Evolutionary conservation across 352 stramenopile genomes (phyloP), one percentile per base, ranked within the genome.

Genomic region (Blastocystis sp.): DNA sequence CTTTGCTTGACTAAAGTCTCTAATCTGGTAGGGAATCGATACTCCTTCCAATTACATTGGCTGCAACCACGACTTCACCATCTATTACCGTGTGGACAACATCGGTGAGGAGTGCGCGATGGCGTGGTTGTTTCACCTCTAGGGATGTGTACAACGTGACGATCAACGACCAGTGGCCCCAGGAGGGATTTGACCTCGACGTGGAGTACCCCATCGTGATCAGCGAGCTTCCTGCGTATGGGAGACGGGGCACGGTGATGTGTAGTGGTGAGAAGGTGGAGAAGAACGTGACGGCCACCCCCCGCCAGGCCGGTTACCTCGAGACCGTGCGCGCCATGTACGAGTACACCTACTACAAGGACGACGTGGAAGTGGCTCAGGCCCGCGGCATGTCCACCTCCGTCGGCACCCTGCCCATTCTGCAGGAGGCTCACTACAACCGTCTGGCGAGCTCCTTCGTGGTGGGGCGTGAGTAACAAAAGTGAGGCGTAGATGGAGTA

Each of bases 41-140:
- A 45, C 71, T 71, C 53, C 71, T 11, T 64, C 9, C 71, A 81
- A 81, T 40, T 81, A 81, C 52, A 81, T 81, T 81, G 71, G 71
- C n/a, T 64, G 60, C 28, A 81, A 81, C 41, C 71, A 34, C 28
- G 28, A 34, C 28, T 34, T 34, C 28, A 34, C 28, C 28, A 34
- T 34, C 28, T 34, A 34, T 64, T 76, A 76, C 66, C 52, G 43
- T 28, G n/a, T 76, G 11, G 43, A 76, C 28, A 76, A 76, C 66
- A 61, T 76, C 40, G 66, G 66, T 59, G 66, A 76, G n/a, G 66
- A 56, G 60, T 66, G 1, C 5, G n/a, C 21, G 11, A 38, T 17
- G 5, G 60, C 5, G n/a, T 21, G 10, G 60, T n/a, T 34, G 10
- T 0, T 66, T 17, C 10, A 76, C 43, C 38, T 21, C 11, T 59